These are phyloP conservation scores for Cercospora canescens DNA, from an alignment of 2,329 filamentous ascomycete species.

Conservation along the genomic window DNA sequence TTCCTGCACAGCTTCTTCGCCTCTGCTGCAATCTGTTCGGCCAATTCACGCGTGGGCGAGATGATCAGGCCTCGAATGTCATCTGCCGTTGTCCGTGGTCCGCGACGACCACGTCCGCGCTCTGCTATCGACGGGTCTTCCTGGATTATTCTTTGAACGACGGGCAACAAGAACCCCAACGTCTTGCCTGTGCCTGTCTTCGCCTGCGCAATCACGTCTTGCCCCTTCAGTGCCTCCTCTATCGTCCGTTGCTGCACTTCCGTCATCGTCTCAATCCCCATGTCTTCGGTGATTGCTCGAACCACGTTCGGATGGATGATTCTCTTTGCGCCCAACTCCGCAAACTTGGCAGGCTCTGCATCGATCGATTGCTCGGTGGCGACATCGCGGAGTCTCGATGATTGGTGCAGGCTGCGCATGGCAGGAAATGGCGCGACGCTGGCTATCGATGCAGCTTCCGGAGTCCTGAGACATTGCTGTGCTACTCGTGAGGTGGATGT, in stretches of 20 bases:
- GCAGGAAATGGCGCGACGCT: slow-evolving; percentile 37
- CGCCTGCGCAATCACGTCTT: slow-evolving; percentile 86
- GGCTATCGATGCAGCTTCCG: slow-evolving; percentile 14
- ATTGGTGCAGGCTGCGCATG: slow-evolving; percentile 37
- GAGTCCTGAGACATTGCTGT: slow-evolving; percentile 17
- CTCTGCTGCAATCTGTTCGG: slow-evolving; percentile 68
- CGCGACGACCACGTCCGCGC: slow-evolving; percentile 44
- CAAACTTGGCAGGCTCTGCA: slow-evolving; percentile 39
- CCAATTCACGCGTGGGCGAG: slow-evolving; percentile 63
- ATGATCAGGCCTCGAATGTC: slow-evolving; percentile 63
- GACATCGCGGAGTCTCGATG: slow-evolving; percentile 36
- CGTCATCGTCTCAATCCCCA: slow-evolving; percentile 85
- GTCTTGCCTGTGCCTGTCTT: slow-evolving; percentile 98
- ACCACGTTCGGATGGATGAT: slow-evolving; percentile 67
- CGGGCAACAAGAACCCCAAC: slow-evolving; percentile 83
- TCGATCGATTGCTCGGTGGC: slow-evolving; percentile 22
- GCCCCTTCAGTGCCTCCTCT: slow-evolving; percentile 73
- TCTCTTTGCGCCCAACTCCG: slow-evolving; percentile 43
- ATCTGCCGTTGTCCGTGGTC: slow-evolving; percentile 50
- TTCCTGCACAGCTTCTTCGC: slow-evolving; percentile 65
- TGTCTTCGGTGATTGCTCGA: slow-evolving; percentile 65
- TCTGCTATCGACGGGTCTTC: slow-evolving; percentile 62
- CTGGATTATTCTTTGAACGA: slow-evolving; percentile 75
- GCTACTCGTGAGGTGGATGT: slow-evolving; percentile 14
- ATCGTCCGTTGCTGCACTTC: slow-evolving; percentile 88